These are phyloP conservation scores for Citrus medica DNA, from an alignment of 345 rosid species.

Conservation along the genomic window DNA sequence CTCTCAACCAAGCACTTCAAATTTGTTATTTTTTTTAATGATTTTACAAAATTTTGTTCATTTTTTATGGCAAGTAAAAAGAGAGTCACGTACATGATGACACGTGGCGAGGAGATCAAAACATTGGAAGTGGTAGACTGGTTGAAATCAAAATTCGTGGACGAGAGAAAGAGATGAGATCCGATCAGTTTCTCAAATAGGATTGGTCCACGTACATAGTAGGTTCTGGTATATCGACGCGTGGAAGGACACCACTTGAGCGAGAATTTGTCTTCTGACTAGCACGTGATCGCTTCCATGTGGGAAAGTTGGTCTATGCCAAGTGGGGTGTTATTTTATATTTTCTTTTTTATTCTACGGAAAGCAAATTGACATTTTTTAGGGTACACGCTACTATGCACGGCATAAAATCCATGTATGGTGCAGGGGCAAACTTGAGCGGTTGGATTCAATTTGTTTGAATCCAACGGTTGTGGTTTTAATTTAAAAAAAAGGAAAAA, in stretches of 20 bases:
- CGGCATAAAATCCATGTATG: no score
- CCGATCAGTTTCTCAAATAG: constrained; percentile 63
- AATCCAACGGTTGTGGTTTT: no score
- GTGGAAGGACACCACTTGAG: constrained; percentile 1
- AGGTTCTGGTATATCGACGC: constrained; percentile 15
- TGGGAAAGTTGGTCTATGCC: neutral
- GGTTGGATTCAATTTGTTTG: no score
- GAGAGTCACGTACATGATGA: constrained; percentile 23
- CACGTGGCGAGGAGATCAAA: constrained; percentile 61
- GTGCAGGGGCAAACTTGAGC: no score
- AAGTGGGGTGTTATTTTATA: neutral
- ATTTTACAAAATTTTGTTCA: constrained; percentile 12
- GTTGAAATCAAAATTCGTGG: constrained; percentile 78
- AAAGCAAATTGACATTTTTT: no score
- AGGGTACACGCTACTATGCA: no score
- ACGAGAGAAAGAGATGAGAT: constrained; percentile 58
- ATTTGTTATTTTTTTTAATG: constrained; percentile 4
- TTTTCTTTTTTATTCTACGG: no score
- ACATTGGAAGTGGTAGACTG: constrained; percentile 25
- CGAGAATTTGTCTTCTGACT: neutral
- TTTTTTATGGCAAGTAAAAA: constrained; percentile 19
- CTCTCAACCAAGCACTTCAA: constrained; percentile 18
- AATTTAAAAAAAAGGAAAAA: no score
- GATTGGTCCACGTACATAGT: constrained; percentile 65
- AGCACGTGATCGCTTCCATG: constrained; percentile 14